phyloP scores from a whole-genome alignment of 2,329 filamentous ascomycete genomes.

The Colletotrichum lupini region DNA sequence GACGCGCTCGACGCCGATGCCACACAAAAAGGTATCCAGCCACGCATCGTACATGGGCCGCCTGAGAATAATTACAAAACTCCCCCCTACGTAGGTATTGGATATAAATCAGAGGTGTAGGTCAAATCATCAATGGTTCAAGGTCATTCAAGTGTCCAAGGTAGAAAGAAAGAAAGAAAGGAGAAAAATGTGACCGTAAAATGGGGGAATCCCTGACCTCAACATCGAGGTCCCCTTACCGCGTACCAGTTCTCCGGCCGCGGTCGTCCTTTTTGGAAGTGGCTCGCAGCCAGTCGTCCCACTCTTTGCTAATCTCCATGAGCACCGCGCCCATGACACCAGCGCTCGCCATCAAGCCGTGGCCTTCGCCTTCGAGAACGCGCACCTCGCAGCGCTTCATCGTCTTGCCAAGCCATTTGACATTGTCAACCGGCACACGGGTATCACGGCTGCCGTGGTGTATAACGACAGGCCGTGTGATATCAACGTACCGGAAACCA shows the following conservation, averaged over 20 bases:
- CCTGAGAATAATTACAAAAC: constrained; percentile 5
- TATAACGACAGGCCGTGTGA: constrained; percentile 89
- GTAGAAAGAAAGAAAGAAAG: neutral
- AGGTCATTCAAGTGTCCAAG: constrained; percentile 2
- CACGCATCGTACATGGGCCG: constrained; percentile 15
- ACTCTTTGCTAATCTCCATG: constrained; percentile 93
- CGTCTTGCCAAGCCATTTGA: constrained; percentile 91
- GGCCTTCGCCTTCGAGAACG: constrained; percentile 89
- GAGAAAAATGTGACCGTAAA: neutral
- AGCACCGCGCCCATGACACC: constrained; percentile 93
- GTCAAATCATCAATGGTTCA: constrained; percentile 8
- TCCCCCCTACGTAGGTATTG: neutral
- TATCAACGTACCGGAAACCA: constrained; percentile 96
- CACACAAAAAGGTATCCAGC: constrained; percentile 12
- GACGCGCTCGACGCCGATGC: constrained; percentile 21
- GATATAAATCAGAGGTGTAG: constrained; percentile 2
- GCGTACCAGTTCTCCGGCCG: constrained; percentile 31
- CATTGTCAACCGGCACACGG: constrained; percentile 93
- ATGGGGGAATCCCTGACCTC: neutral
- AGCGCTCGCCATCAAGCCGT: constrained; percentile 95
- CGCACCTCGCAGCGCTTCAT: constrained; percentile 95
- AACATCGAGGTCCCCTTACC: neutral
- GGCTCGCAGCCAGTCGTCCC: constrained; percentile 85
- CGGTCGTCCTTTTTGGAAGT: constrained; percentile 47
- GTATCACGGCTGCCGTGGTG: constrained; percentile 93